Conservation (phyloP, 768 basidiomycete genomes). For the Termitomyces sp. region DNA sequence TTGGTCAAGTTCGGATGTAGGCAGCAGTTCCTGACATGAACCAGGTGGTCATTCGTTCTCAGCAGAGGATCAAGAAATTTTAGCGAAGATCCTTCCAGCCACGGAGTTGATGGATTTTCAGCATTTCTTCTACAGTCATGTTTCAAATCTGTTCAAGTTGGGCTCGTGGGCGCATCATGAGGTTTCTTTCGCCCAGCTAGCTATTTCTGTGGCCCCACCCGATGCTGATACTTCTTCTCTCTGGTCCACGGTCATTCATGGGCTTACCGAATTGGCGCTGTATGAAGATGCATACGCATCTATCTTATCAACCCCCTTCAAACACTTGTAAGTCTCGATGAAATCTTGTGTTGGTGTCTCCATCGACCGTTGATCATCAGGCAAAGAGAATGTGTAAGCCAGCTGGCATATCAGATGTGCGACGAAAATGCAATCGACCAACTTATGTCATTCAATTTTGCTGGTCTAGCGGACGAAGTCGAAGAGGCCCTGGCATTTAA, state of each 20-base stretch:
- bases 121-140: constrained; percentile 76
- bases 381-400: constrained; percentile 76
- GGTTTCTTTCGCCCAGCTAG: constrained; percentile 72
- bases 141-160: constrained; percentile 69
- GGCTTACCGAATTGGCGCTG: constrained; percentile 63
- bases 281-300: constrained; percentile 89
- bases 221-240: constrained; percentile 59
- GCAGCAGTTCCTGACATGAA: constrained; percentile 9
- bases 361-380: constrained; percentile 34
- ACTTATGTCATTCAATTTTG: constrained; percentile 80
- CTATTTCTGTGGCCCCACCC: constrained; percentile 63
- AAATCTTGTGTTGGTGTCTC: neutral
- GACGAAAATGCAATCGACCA: constrained; percentile 79
- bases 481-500: constrained; percentile 89
- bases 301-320: constrained; percentile 69
- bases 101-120: constrained; percentile 54
- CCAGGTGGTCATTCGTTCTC: constrained; percentile 46
- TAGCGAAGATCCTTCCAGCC: constrained; percentile 59
- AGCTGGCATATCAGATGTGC: constrained; percentile 90
- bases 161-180: constrained; percentile 54
- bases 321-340: constrained; percentile 63
- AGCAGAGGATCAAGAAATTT: constrained; percentile 59
- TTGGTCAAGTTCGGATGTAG: neutral
- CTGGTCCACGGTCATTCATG: constrained; percentile 78
- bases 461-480: constrained; percentile 81